Base-by-base conservation (phyloP, 148 eudicot genomes). In the Euryodendron excelsum region DNA sequence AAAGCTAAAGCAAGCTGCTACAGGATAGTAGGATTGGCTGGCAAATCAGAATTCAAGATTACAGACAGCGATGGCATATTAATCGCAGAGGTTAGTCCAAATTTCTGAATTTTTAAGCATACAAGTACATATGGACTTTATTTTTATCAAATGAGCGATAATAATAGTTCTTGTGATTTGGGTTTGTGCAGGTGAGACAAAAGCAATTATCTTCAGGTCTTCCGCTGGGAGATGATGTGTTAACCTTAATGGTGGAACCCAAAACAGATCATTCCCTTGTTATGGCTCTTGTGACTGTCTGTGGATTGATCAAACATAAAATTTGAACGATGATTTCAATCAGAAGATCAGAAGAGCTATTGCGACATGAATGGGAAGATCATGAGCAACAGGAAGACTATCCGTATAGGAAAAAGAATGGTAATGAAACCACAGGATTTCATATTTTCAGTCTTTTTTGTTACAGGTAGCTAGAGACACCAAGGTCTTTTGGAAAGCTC, bases 171-270 rank as follows among this genome's bases (percentile, higher is more conserved):
- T 41, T 3, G 45, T 1, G 45, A 41, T 4, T 41, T 41, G 45
- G 45, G 45, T 5, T 23, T 15, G 55, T 71, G 68, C 82, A 90
- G 89, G 84, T 85, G 12, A 87, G 79, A 67, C 79, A 82, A 69
- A 90, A 92, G 82, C 88, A 88, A 71, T 72, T 87, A 15, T 45
- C 71, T 56, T 60, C 65, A 12, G 96, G 93, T 48, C 78, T 88
- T 48, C 80, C 73, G 70, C 76, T 92, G 53, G 97, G 97, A 77
- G 82, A 86, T 34, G 97, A 92, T 82, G 93, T 92, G 50, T 68
- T 90, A 53, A 84, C 85, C 79, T 81, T 92, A 73, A 85, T 79
- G 30, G 78, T 92, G 61, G 87, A 81, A 59, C 84, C 96, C 34
- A 72, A 78, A 41, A 77, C 83, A 39, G 93, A 92, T 82, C 88